Evolutionary conservation across 352 stramenopile species (phyloP).

Genomic region (Globisporangium nodosum): DNA sequence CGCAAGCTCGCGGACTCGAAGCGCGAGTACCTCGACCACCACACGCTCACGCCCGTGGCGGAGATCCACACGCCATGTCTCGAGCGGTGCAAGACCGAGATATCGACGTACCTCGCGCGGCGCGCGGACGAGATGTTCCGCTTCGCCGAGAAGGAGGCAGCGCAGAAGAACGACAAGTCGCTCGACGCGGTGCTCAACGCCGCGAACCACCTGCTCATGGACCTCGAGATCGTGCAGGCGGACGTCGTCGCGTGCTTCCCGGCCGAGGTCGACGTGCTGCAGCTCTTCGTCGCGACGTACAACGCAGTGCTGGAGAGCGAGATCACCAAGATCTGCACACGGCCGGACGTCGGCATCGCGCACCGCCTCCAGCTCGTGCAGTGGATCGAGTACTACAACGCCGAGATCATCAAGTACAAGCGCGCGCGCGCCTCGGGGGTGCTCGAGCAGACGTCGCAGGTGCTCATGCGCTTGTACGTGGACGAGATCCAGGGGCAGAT

Average conservation of each 20-base stretch:
- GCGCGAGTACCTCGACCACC: conserved; percentile 70
- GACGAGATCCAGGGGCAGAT: conserved; percentile 77
- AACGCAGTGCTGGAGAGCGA: conserved; percentile 64
- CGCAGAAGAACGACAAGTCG: conserved; percentile 43
- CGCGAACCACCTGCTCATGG: conserved; percentile 72
- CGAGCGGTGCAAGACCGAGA: conserved; percentile 60
- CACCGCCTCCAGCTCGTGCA: conserved; percentile 78
- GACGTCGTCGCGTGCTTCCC: conserved; percentile 74
- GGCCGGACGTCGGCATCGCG: conserved; percentile 59
- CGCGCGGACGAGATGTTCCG: conserved; percentile 65
- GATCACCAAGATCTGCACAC: conserved; percentile 53
- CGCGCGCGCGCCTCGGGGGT: conserved; percentile 59
- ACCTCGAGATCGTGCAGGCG: conserved; percentile 71
- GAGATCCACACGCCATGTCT: conserved; percentile 41
- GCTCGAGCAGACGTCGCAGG: conserved; percentile 57
- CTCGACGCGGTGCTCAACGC: conserved; percentile 57
- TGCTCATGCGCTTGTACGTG: conserved; percentile 71
- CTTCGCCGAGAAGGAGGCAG: conserved; percentile 40
- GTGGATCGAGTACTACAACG: conserved; percentile 88
- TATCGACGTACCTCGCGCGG: conserved; percentile 42
- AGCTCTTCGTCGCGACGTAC: conserved; percentile 78
- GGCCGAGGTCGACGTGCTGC: conserved; percentile 66
- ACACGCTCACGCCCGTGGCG: conserved; percentile 38
- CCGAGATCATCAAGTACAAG: conserved; percentile 83
- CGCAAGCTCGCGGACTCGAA: conserved; percentile 48